Evolutionary conservation across 2,329 filamentous ascomycete species (phyloP).

Genomic region (Fusarium sp.): DNA sequence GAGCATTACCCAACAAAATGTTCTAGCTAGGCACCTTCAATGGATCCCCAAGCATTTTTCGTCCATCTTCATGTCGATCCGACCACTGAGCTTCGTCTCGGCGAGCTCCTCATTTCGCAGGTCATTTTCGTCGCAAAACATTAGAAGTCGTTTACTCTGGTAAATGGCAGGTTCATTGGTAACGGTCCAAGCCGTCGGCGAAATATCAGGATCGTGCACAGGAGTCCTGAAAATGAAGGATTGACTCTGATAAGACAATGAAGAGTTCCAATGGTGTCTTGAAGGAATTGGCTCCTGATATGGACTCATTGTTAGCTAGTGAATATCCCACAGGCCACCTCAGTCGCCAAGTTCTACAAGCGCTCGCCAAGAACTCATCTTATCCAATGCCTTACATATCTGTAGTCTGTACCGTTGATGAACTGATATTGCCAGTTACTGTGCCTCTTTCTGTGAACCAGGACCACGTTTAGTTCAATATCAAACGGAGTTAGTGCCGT

Average conservation of each 20-base stretch:
- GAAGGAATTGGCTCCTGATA: background rate
- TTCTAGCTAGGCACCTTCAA: background rate
- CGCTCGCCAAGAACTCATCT: background rate
- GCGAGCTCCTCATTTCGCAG: background rate
- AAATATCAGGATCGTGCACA: background rate
- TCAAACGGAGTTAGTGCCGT: background rate
- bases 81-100: background rate
- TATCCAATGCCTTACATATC: fast-evolving
- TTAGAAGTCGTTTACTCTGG: background rate
- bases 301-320: fast-evolving
- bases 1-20: no score
- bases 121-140: no score
- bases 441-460: background rate
- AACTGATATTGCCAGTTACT: background rate
- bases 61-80: background rate
- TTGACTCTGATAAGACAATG: no score
- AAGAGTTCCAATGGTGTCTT: background rate
- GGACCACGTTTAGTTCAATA: background rate
- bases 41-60: no score
- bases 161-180: background rate
- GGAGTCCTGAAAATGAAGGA: background rate
- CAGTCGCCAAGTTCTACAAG: background rate
- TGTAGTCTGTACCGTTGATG: background rate
- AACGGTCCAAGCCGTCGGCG: fast-evolving
- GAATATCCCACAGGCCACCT: fast-evolving